Base-by-base conservation (phyloP, 1,284 basidiomycete species). In the Amylostereum areolatum region DNA sequence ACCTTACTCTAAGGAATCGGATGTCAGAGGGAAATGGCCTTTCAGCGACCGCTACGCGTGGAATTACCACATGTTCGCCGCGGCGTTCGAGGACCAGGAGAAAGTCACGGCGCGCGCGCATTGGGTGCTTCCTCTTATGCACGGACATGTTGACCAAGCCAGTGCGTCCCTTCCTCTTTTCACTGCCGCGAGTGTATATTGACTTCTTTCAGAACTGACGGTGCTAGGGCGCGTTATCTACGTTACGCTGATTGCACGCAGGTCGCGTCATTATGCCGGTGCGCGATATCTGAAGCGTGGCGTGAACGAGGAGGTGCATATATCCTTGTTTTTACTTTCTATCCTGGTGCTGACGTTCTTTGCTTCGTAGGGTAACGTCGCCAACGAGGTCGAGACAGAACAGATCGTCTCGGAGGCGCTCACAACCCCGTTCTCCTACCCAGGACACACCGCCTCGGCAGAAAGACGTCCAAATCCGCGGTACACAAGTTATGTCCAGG, bases 341-440 rank as follows among this genome's bases (percentile, higher is more conserved):
- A n/a, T n/a, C n/a, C n/a, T n/a, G 7, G 32, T 18, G 6, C 32
- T 27, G 6, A 5, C 25, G 30, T 33, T 12, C 10, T 47, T 18
- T n/a, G n/a, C n/a, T n/a, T n/a, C 12, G 68, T 5, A 95, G 89
- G 97, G 97, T 2, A 92, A 97, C 62, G 97, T 99, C 2, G 97
- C 96, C 1, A 99, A 99, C 61, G 97, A 99, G 67, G 97, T 99
- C 2, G 97, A 99, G 68, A 98, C 95, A 0, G 97, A 99, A 62
- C 97, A 99, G 62, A 97, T 99, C 47, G 95, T 99, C 1, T 92
- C 89, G 3, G 96, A 99, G 62, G 90, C 92, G 0, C 67, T 95
- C 5, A 96, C 93, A 0, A 99, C 94, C 0, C 82, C 93, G 0
- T 95, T 96, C 64, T 90, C 92, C 60, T 85, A 77, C 62, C 82